A percentile compares a stretch with the other conserved stretches of the same genome.
phyloP scores from a whole-genome alignment of 805 yeast species.

The Yarrowia divulgata region DNA sequence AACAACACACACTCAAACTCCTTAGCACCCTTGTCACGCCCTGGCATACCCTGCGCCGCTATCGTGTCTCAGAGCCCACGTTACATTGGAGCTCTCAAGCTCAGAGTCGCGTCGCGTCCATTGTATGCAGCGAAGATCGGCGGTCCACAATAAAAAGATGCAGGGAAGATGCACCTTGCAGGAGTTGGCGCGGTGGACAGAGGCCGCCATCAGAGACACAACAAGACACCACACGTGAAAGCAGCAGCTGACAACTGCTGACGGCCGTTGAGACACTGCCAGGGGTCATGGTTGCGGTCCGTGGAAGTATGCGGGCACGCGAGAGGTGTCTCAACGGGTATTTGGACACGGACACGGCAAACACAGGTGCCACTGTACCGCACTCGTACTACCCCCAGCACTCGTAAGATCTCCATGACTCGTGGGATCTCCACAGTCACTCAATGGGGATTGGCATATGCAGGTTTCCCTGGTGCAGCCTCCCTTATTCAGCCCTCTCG shows the following conservation, averaged over 20 bases:
- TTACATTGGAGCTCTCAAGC: neutral
- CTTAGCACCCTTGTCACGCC: slow-evolving; percentile 2
- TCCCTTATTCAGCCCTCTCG: too few relatives aligned
- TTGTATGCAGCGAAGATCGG: slow-evolving; percentile 13
- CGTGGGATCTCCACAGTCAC: neutral
- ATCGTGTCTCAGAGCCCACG: neutral
- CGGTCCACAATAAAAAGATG: neutral
- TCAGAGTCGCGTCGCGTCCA: slow-evolving; percentile 28
- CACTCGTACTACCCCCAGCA: neutral
- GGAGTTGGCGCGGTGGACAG: neutral
- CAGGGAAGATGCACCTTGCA: slow-evolving; percentile 24
- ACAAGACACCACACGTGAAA: slow-evolving; percentile 10
- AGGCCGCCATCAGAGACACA: neutral
- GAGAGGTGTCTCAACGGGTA: too few relatives aligned
- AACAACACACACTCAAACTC: too few relatives aligned
- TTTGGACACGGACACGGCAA: too few relatives aligned
- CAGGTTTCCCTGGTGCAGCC: neutral
- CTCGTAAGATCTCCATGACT: slow-evolving; percentile 9
- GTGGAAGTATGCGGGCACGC: neutral
- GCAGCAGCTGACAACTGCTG: neutral
- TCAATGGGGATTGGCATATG: slow-evolving; percentile 1
- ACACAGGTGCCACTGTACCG: too few relatives aligned
- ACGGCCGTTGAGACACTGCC: neutral
- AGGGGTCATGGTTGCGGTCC: neutral
- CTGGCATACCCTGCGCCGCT: slow-evolving; percentile 13